Base-by-base conservation (phyloP, 176 grass and related monocot species). In the Bolboschoenus planiculmis region DNA sequence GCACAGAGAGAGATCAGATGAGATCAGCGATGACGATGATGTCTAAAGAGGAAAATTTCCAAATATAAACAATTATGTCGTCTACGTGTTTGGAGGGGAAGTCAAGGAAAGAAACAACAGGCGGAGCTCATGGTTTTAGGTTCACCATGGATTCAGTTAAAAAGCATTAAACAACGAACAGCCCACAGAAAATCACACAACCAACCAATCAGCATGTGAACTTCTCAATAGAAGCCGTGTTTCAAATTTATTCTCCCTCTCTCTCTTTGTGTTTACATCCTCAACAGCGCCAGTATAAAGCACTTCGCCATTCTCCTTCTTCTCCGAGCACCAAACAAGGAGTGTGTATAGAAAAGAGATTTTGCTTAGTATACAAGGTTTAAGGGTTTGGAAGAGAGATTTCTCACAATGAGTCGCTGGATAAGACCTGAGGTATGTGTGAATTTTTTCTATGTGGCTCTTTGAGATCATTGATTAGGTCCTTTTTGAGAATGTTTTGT, bases 81-180 rank as follows among this genome's bases (percentile, higher is more conserved):
- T 44, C 24, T 42, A 23, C n/a, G 10, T 72, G 39, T 37, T 72
- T 79, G 18, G 48, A 79, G 44, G 44, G 73, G 81, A 82, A 62
- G 70, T 30, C 33, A 10, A 14, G 42, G 64, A 93, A 53, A 14
- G 5, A 53, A 93, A 90, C 91, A 78, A 85, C 29, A 29, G 91
- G 91, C 88, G 16, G 83, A 73, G 62, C 86, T 78, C 83, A 33
- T 88, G 76, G 86, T 90, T 90, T 93, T 68, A 47, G 44, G 16
- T 65, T 30, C 0, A 59, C 15, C 3, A 7, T n/a, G 48, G 8
- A 73, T 55, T 82, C 54, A 39, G 27, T 20, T 67, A 43, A 53
- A 85, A 18, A 21, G 5, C 58, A 40, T 61, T 82, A 85, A 43
- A 14, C 33, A 44, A 10, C 44, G 29, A 27, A 21, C 58, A 13